A percentile compares a stretch with the other conserved stretches of the same genome.
Evolutionary conservation across 2,329 filamentous ascomycete species (phyloP).

Genomic region (Purpureocillium takamizusanense): DNA sequence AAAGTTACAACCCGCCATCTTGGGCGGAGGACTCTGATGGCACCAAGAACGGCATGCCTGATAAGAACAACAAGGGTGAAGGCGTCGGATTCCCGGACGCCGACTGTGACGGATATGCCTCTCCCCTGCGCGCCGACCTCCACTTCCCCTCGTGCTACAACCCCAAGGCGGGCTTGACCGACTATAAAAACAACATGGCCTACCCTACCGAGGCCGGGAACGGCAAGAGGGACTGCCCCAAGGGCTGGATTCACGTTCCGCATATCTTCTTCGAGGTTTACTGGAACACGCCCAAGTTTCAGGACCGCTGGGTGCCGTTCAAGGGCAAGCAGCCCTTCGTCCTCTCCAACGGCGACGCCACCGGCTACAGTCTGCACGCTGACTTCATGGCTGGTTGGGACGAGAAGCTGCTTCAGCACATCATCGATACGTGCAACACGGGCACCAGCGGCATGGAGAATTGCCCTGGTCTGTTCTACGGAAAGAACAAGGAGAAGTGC

Average conservation of each 20-base stretch:
- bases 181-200: constrained; percentile 57
- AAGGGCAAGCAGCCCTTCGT: constrained; percentile 55
- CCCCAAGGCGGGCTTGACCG: constrained; percentile 46
- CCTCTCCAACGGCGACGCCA: constrained; percentile 59
- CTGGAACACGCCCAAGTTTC: constrained; percentile 48
- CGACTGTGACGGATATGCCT: constrained; percentile 55
- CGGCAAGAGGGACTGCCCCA: constrained; percentile 44
- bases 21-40: constrained; percentile 49
- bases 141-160: constrained; percentile 71
- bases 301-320: constrained; percentile 42
- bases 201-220: constrained; percentile 42
- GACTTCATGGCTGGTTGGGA: constrained; percentile 73
- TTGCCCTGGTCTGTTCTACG: constrained; percentile 48
- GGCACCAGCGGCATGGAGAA: constrained; percentile 51
- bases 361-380: constrained; percentile 61
- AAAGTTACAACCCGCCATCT: constrained; percentile 35
- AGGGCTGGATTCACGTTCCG: constrained; percentile 44
- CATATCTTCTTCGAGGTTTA: constrained; percentile 52
- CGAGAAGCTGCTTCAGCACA: constrained; percentile 50
- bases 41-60: constrained; percentile 42
- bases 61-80: constrained; percentile 43
- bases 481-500: constrained; percentile 43
- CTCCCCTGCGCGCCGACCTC: constrained; percentile 55
- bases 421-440: constrained; percentile 58
- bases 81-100: constrained; percentile 61